A percentile compares a stretch with the other conserved stretches of the same genome.
Conservation (phyloP, 768 basidiomycete species). For the Porpolomopsis calyptriformis region DNA sequence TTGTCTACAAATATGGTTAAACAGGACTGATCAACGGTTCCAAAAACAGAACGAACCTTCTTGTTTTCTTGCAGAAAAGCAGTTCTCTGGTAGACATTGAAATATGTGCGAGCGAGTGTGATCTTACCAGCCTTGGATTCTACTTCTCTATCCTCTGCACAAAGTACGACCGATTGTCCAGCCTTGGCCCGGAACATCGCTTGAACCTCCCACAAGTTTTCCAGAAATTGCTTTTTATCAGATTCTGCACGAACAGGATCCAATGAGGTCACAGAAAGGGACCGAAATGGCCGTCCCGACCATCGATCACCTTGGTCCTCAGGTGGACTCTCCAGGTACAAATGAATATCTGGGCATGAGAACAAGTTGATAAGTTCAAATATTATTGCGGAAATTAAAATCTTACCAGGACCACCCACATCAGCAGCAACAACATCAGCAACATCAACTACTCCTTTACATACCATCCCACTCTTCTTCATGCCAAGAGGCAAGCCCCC, state of each 20-base stretch:
- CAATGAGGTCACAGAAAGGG: slow-evolving; percentile 52
- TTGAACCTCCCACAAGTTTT: slow-evolving; percentile 84
- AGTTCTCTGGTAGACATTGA: slow-evolving; percentile 77
- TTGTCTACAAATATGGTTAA: slow-evolving; percentile 44
- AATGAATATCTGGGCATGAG: slow-evolving; percentile 57
- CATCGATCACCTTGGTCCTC: slow-evolving; percentile 77
- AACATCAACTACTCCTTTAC: slow-evolving; percentile 77
- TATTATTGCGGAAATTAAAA: neutral
- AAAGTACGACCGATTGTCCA: slow-evolving; percentile 64
- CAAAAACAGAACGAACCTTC: slow-evolving; percentile 46
- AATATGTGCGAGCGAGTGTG: slow-evolving; percentile 72
- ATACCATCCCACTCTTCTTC: slow-evolving; percentile 75
- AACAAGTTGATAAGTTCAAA: neutral
- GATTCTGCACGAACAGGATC: slow-evolving; percentile 52
- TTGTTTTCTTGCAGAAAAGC: slow-evolving; percentile 67
- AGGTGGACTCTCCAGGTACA: slow-evolving; percentile 78
- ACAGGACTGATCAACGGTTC: slow-evolving; percentile 1
- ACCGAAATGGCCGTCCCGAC: slow-evolving; percentile 78
- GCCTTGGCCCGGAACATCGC: slow-evolving; percentile 64
- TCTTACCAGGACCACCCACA: slow-evolving; percentile 72
- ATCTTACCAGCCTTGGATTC: slow-evolving; percentile 51
- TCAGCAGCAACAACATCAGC: slow-evolving; percentile 78
- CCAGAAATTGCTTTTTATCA: slow-evolving; percentile 76
- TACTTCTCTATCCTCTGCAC: slow-evolving; percentile 65
- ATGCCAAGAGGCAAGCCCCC: slow-evolving; percentile 51